Evolutionary conservation across 75 land plant species (phyloP).

Genomic region (Pinus albicaulis): DNA sequence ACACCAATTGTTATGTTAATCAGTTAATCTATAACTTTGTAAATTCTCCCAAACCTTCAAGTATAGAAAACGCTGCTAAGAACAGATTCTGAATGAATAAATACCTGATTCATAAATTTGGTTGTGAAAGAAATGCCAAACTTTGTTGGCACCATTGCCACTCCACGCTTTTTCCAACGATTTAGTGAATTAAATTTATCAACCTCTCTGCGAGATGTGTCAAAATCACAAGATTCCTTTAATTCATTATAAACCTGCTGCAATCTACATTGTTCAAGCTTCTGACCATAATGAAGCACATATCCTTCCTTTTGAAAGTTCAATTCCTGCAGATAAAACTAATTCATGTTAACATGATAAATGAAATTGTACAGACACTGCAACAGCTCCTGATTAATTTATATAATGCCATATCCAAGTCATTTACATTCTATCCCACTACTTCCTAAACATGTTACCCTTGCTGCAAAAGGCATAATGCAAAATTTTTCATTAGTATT

Average conservation of each 20-base stretch:
- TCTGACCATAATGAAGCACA: constrained; percentile 82
- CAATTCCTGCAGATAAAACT: constrained; percentile 53
- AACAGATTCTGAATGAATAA: background rate
- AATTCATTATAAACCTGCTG: constrained; percentile 62
- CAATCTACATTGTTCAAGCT: constrained; percentile 56
- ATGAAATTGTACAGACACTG: background rate
- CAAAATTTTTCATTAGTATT: background rate
- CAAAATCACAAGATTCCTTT: constrained; percentile 65
- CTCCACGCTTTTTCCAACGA: constrained; percentile 93
- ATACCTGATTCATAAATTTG: constrained; percentile 95
- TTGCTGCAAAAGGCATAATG: background rate
- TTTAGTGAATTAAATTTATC: constrained; percentile 63
- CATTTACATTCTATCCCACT: background rate
- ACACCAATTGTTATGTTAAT: no score
- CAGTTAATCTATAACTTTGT: no score
- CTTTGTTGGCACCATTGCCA: constrained; percentile 93
- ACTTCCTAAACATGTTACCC: background rate
- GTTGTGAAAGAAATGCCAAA: constrained; percentile 97
- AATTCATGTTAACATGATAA: background rate
- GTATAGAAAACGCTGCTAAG: background rate
- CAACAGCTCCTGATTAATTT: background rate
- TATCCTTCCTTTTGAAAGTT: constrained; percentile 88
- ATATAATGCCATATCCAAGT: background rate
- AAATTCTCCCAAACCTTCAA: background rate
- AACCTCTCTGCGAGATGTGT: constrained; percentile 37